These are phyloP conservation scores for Boletus rubroflammeus DNA, from an alignment of 768 basidiomycete species.

Conservation along the genomic window DNA sequence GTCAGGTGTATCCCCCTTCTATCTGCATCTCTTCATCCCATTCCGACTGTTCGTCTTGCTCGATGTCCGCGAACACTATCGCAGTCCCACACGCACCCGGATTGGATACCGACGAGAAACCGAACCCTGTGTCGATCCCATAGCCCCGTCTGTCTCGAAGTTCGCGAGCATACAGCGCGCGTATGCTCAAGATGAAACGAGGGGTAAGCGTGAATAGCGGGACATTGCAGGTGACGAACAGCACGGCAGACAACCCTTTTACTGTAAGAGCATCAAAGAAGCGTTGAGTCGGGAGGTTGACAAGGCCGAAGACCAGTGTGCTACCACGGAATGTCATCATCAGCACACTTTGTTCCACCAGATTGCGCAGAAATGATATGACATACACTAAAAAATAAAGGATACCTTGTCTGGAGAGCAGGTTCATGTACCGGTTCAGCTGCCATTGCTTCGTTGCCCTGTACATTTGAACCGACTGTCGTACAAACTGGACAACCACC, in stretches of 20 bases:
- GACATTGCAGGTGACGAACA: neutral
- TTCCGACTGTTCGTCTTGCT: neutral
- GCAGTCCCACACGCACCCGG: too few species aligned
- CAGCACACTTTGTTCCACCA: neutral
- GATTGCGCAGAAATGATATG: neutral
- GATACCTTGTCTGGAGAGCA: neutral
- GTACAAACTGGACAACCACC: neutral
- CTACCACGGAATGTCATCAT: neutral
- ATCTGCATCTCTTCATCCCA: neutral
- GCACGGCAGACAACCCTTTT: neutral
- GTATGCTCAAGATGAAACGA: neutral
- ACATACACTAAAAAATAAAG: neutral
- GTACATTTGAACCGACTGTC: slow-evolving; percentile 1
- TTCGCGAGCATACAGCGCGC: neutral
- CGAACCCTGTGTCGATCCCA: neutral
- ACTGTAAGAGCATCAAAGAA: too few species aligned
- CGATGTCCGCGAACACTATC: neutral
- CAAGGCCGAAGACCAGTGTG: neutral
- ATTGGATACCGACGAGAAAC: neutral
- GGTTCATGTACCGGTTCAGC: neutral
- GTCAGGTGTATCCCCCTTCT: neutral
- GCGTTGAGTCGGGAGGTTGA: neutral
- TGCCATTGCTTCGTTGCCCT: neutral
- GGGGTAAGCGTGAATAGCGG: neutral
- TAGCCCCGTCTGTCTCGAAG: too few species aligned